Conservation (phyloP, 768 basidiomycete species). For the Collybia sordida region DNA sequence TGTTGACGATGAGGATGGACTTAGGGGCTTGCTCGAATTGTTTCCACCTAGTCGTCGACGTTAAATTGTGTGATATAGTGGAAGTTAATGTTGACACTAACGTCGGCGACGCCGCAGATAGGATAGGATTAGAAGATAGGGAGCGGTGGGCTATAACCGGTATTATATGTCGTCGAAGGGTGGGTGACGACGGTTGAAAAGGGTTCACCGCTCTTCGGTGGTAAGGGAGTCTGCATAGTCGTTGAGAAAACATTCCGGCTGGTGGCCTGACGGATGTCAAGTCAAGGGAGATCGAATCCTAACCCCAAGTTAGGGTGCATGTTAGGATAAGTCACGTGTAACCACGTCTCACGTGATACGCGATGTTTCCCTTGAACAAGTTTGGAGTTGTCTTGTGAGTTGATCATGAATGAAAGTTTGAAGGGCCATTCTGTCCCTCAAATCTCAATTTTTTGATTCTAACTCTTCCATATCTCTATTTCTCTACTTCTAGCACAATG, state of each 20-base stretch:
- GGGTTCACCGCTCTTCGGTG: neutral
- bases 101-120: conserved; percentile 5
- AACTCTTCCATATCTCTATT: too few relatives aligned
- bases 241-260: conserved; percentile 12
- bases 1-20: conserved; percentile 77
- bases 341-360: conserved; percentile 24
- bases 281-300: neutral
- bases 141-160: conserved; percentile 6
- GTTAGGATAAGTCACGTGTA: neutral
- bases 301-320: conserved; percentile 4
- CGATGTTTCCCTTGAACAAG: conserved; percentile 20
- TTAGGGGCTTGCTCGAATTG: conserved; percentile 44
- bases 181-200: too few relatives aligned
- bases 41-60: conserved; percentile 34
- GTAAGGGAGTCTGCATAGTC: neutral
- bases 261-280: conserved; percentile 2
- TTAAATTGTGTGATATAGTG: conserved; percentile 17
- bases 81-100: conserved; percentile 6
- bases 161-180: neutral
- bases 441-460: neutral
- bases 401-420: too few relatives aligned
- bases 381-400: neutral
- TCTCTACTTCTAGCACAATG: conserved; percentile 18
- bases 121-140: too few relatives aligned
- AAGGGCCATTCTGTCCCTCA: neutral